Evolutionary conservation across 495 filamentous ascomycete genomes (phyloP).

Genomic region (Penicillium verhagenii): DNA sequence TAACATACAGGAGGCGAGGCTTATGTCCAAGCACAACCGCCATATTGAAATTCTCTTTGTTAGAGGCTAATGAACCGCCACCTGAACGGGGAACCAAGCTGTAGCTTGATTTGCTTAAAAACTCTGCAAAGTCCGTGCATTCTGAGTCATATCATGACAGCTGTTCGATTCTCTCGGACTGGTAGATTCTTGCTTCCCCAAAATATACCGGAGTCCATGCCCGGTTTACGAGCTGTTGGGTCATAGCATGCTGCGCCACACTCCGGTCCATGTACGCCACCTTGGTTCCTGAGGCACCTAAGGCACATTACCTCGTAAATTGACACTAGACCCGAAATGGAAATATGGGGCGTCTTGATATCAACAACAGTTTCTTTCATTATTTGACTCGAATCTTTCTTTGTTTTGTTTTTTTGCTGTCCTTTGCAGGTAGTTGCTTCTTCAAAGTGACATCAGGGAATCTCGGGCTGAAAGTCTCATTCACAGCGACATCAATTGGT

Average conservation of each 20-base stretch:
- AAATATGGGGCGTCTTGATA: not conserved
- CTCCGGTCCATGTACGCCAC: not conserved
- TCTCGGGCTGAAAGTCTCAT: too few species aligned
- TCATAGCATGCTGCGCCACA: not conserved
- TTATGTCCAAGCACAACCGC: constrained; percentile 4
- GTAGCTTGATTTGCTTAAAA: constrained; percentile 5
- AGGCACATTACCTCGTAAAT: too few species aligned
- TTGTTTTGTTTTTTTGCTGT: too few species aligned
- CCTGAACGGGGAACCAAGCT: not conserved
- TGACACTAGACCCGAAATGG: not conserved
- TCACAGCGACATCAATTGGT: too few species aligned
- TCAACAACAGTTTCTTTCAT: not conserved
- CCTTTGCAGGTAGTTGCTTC: too few species aligned
- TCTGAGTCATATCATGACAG: constrained; percentile 5
- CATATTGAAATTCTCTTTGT: constrained; percentile 11
- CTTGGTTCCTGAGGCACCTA: not conserved
- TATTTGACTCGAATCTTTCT: not conserved
- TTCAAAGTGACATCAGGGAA: too few species aligned
- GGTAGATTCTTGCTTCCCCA: not conserved
- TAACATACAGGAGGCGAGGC: not conserved
- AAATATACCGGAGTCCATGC: not conserved
- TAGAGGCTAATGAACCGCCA: constrained; percentile 1
- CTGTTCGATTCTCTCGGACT: not conserved
- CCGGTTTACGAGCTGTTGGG: not conserved
- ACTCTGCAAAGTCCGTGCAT: not conserved